These are phyloP conservation scores for Oenanthe sinensis DNA, from an alignment of 129 eudicot genomes.

Conservation along the genomic window DNA sequence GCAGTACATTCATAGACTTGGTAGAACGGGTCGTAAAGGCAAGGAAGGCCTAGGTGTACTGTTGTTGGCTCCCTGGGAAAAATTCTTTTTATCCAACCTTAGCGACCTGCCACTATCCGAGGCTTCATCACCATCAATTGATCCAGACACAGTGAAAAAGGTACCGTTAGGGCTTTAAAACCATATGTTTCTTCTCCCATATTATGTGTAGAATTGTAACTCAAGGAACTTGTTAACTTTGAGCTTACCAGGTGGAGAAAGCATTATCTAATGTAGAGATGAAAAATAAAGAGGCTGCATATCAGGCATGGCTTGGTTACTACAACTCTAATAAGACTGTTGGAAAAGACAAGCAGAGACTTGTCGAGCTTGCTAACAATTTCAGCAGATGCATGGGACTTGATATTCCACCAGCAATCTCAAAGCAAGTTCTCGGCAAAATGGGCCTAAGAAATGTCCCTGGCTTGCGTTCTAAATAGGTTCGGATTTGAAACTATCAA, in stretches of 20 bases:
- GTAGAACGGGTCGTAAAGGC: slow-evolving; percentile 94
- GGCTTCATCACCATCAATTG: slow-evolving; percentile 46
- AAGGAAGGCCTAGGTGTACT: slow-evolving; percentile 84
- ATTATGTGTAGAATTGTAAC: neutral
- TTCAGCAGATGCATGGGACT: slow-evolving; percentile 93
- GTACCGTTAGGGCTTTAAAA: slow-evolving; percentile 16
- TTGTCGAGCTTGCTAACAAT: slow-evolving; percentile 88
- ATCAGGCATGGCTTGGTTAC: slow-evolving; percentile 99
- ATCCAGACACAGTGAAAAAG: slow-evolving; percentile 61
- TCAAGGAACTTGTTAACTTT: neutral
- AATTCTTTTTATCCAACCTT: slow-evolving; percentile 57
- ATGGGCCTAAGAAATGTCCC: slow-evolving; percentile 89
- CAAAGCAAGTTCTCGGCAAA: slow-evolving; percentile 69
- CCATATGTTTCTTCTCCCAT: neutral
- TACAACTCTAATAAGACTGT: slow-evolving; percentile 77
- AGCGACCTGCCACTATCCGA: slow-evolving; percentile 64
- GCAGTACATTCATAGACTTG: slow-evolving; percentile 87
- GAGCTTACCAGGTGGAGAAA: slow-evolving; percentile 53
- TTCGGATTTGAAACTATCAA: neutral
- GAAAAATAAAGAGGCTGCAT: slow-evolving; percentile 86
- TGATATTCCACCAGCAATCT: slow-evolving; percentile 70
- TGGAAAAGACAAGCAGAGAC: slow-evolving; percentile 56
- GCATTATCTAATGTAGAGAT: slow-evolving; percentile 70
- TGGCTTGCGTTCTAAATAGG: slow-evolving; percentile 74
- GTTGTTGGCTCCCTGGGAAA: slow-evolving; percentile 92